Base-by-base conservation (phyloP, 2,329 filamentous ascomycete genomes). In the Venturiaceae sp. region DNA sequence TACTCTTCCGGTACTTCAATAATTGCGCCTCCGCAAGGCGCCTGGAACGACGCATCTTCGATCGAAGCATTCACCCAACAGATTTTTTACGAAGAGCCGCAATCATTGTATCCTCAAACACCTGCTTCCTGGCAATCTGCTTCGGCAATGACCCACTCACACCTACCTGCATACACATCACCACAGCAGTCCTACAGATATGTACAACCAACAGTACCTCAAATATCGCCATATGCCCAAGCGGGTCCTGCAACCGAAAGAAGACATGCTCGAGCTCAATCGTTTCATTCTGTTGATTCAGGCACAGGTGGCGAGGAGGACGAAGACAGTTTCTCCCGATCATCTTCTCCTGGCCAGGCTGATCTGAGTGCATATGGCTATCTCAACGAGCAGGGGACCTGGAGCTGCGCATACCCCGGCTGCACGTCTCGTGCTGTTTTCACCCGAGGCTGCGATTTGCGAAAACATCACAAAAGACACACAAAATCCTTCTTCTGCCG, bases 391-490 rank as follows among this genome's bases (percentile, higher is more conserved):
- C 71, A 76, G 54, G 74, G 75, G 36, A 79, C 75, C 60, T 84
- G 81, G 81, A 78, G 77, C 52, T 85, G 82, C 66, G 77, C 77
- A 4, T 81, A 81, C 64, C 80, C 79, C 1, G 79, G 77, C 14
- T 85, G 82, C 67, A 77, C 79, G n/a, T 84, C 81, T 46, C 76
- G 76, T 61, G 79, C 81, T 2, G 70, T 77, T 1, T 85, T 84
- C 67, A 79, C 77, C 7, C 75, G 82, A 47, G 81, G 80, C 33
- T 85, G 82, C 65, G 82, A 85, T 66, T 71, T 85, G 19, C 75
- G 82, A 30, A 85, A 85, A 65, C 82, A 85, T 65, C 83, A 80
- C 72, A 83, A 83, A 66, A 74, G 82, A 14, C 82, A 85, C 67
- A 80, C 77, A 30, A 84, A 84, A 63, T 76, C 80, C 16, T 77